Percentiles rank a stretch among this genome's conserved stretches.
These are phyloP conservation scores for Pycnococcus provasolii DNA, from an alignment of 139 green algal species.

Conservation along the genomic window DNA sequence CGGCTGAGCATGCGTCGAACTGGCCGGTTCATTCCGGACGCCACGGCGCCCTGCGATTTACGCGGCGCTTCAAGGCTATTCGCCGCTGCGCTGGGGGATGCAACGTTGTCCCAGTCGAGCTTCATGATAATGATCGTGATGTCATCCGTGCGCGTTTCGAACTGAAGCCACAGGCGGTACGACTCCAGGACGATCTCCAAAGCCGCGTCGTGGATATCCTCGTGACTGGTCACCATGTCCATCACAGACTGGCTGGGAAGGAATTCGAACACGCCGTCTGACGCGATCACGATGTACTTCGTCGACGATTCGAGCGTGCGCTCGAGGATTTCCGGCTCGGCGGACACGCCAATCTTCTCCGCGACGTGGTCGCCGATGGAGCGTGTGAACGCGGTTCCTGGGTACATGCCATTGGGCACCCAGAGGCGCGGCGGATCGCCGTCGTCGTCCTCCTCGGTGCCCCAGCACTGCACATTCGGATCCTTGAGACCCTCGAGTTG, in stretches of 20 bases:
- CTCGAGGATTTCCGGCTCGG: constrained; percentile 70
- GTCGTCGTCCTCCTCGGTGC: constrained; percentile 65
- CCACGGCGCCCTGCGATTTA: too few relatives aligned
- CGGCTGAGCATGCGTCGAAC: not conserved
- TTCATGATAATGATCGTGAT: constrained; percentile 78
- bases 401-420: constrained; percentile 66
- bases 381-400: constrained; percentile 90
- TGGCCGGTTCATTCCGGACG: not conserved
- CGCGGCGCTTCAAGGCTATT: too few relatives aligned
- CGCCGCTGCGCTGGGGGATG: too few relatives aligned
- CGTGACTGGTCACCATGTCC: constrained; percentile 53
- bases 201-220: constrained; percentile 58
- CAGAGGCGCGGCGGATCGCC: constrained; percentile 82
- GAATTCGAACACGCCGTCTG: constrained; percentile 94
- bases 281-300: constrained; percentile 75
- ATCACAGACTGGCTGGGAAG: constrained; percentile 73
- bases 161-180: constrained; percentile 77
- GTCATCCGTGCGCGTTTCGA: constrained; percentile 87
- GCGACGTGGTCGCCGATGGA: constrained; percentile 78
- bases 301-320: constrained; percentile 42
- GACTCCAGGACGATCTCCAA: constrained; percentile 58
- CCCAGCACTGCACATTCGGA: constrained; percentile 38
- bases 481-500: constrained; percentile 74
- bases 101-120: constrained; percentile 21
- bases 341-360: constrained; percentile 78